A percentile compares a stretch with the other conserved stretches of the same genome.
Conservation (phyloP, 495 filamentous ascomycete genomes). For the Astrothelium macrocarpum region DNA sequence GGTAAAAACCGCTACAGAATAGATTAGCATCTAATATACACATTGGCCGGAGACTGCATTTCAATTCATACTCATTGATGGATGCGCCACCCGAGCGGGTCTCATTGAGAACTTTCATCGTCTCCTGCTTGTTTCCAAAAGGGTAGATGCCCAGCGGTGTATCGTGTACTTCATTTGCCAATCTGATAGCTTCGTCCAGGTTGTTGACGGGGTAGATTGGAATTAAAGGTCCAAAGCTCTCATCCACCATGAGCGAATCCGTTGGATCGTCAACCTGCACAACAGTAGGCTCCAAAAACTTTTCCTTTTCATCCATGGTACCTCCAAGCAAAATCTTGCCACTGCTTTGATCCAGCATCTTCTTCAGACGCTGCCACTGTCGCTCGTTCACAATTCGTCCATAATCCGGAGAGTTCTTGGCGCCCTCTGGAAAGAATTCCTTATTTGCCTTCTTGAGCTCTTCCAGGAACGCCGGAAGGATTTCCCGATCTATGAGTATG, state of each 20-base stretch:
- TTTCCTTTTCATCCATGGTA: conserved; percentile 63
- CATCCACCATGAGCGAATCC: conserved; percentile 68
- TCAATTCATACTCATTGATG: conserved; percentile 23
- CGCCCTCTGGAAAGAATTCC: conserved; percentile 79
- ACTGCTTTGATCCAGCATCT: conserved; percentile 68
- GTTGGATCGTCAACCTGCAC: conserved; percentile 63
- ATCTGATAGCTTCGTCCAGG: conserved; percentile 69
- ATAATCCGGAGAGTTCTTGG: conserved; percentile 63
- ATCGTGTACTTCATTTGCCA: conserved; percentile 63
- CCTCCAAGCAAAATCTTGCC: conserved; percentile 85
- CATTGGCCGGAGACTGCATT: neutral
- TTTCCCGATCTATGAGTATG: conserved; percentile 63
- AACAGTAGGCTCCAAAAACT: conserved; percentile 79
- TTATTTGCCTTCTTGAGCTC: conserved; percentile 60
- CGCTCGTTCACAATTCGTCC: conserved; percentile 66
- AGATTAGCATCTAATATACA: neutral
- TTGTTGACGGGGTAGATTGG: conserved; percentile 63
- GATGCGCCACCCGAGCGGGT: conserved; percentile 33
- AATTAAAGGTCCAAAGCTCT: conserved; percentile 86
- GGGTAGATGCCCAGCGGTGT: conserved; percentile 76
- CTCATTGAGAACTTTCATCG: conserved; percentile 41
- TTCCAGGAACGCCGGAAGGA: conserved; percentile 62
- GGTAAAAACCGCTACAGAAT: conserved; percentile 49
- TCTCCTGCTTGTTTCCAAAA: conserved; percentile 71
- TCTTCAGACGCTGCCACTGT: conserved; percentile 76